These are phyloP conservation scores for Phytopythium boreale DNA, from an alignment of 352 stramenopile species.

Conservation along the genomic window DNA sequence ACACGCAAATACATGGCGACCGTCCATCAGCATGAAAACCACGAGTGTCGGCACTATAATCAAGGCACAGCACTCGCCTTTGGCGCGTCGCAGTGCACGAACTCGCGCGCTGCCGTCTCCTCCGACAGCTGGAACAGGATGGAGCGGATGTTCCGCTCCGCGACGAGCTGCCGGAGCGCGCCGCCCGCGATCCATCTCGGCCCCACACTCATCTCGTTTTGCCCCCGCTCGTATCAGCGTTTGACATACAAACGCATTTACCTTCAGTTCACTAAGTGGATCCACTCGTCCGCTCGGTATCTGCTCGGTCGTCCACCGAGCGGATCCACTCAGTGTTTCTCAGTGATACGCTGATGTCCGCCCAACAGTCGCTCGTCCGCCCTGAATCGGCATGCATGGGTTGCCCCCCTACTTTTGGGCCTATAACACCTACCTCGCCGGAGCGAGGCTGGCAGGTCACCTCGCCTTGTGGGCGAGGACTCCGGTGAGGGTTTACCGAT, in stretches of 20 bases:
- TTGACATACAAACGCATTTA: background rate
- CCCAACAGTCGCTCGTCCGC: constrained; percentile 3
- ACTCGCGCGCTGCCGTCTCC: constrained; percentile 8
- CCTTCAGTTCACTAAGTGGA: constrained; percentile 2
- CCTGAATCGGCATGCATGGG: too few species aligned
- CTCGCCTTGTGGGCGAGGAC: too few species aligned
- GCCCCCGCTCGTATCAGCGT: background rate
- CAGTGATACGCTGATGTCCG: background rate
- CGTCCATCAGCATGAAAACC: background rate
- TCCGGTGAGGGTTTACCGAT: too few species aligned
- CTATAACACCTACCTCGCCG: too few species aligned
- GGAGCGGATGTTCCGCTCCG: constrained; percentile 40
- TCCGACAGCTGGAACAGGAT: constrained; percentile 43
- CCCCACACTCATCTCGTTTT: background rate
- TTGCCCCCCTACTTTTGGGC: too few species aligned
- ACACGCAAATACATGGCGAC: constrained; percentile 3
- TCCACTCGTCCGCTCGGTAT: background rate
- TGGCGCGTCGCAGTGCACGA: constrained; percentile 9
- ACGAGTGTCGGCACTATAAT: too few species aligned
- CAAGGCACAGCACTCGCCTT: constrained; percentile 15
- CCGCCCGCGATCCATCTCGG: background rate
- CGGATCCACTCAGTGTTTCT: background rate
- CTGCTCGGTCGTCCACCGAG: background rate
- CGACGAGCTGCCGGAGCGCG: constrained; percentile 19
- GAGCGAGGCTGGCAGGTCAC: too few species aligned